Conservation (phyloP, 179 eudicot species). For the Nepenthes alata region DNA sequence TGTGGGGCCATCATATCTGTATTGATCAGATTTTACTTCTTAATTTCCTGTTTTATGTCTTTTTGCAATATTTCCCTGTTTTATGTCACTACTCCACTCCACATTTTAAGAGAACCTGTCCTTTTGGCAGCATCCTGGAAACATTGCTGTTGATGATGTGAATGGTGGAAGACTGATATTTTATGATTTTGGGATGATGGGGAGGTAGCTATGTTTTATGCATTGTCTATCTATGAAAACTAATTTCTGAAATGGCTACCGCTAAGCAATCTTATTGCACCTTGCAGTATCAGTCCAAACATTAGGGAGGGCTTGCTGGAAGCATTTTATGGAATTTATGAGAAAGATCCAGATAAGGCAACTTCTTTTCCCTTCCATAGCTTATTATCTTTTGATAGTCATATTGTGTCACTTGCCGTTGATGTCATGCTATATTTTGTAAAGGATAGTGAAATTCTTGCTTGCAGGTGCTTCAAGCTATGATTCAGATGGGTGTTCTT, state of each 20-base stretch:
- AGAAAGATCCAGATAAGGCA: conserved; percentile 94
- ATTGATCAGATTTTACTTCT: no score
- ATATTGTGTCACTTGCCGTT: no score
- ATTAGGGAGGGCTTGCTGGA: conserved; percentile 93
- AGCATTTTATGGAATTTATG: conserved; percentile 90
- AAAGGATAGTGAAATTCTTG: conserved; percentile 3
- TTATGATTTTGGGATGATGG: conserved; percentile 99
- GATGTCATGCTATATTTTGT: no score
- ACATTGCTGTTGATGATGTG: conserved; percentile 94
- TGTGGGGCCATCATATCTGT: no score
- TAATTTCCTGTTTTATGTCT: no score
- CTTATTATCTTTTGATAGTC: neutral
- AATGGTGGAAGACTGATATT: conserved; percentile 98
- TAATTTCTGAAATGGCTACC: neutral
- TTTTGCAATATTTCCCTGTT: no score
- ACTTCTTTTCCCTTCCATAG: conserved; percentile 6
- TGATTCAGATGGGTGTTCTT: conserved; percentile 96
- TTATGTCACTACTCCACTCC: no score
- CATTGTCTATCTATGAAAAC: neutral
- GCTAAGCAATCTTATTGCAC: conserved; percentile 9
- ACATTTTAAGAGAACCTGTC: neutral
- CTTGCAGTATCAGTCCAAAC: conserved; percentile 82
- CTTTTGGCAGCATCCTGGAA: conserved; percentile 84
- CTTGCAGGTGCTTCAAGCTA: conserved; percentile 82
- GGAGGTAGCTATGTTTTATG: conserved; percentile 48